phyloP scores from a whole-genome alignment of 352 stramenopile genomes.

The Plasmopara muralis region DNA sequence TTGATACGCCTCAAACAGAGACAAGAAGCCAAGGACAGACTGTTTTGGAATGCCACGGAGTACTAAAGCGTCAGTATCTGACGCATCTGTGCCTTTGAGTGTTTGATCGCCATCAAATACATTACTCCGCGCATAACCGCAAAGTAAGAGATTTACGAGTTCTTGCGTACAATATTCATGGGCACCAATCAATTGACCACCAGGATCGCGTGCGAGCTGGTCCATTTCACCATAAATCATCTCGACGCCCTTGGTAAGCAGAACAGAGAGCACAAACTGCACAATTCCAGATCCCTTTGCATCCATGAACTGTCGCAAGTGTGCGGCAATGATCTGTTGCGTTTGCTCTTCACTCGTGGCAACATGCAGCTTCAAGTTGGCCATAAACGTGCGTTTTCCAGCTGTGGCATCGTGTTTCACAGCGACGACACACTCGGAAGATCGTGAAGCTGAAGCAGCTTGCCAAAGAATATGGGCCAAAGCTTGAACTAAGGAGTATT shows the following conservation, averaged over 20 bases:
- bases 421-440: constrained; percentile 29
- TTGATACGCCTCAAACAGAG: constrained; percentile 88
- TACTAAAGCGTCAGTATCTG: constrained; percentile 54
- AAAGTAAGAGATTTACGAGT: constrained; percentile 94
- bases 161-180: constrained; percentile 92
- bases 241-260: constrained; percentile 55
- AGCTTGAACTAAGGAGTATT: constrained; percentile 39
- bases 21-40: constrained; percentile 79
- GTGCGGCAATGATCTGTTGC: constrained; percentile 23
- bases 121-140: constrained; percentile 88
- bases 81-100: constrained; percentile 48
- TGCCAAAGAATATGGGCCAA: constrained; percentile 67
- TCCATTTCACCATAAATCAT: constrained; percentile 85
- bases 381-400: constrained; percentile 38
- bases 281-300: constrained; percentile 61
- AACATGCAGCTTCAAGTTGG: constrained; percentile 28
- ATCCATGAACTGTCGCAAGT: constrained; percentile 43
- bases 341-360: constrained; percentile 31
- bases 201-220: constrained; percentile 37
- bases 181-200: constrained; percentile 64
- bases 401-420: constrained; percentile 19
- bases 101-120: constrained; percentile 90
- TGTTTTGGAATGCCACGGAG: constrained; percentile 61
- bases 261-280: constrained; percentile 58
- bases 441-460: constrained; percentile 22